Conservation (phyloP, 2,329 filamentous ascomycete species). For the Dactylellina leptospora region DNA sequence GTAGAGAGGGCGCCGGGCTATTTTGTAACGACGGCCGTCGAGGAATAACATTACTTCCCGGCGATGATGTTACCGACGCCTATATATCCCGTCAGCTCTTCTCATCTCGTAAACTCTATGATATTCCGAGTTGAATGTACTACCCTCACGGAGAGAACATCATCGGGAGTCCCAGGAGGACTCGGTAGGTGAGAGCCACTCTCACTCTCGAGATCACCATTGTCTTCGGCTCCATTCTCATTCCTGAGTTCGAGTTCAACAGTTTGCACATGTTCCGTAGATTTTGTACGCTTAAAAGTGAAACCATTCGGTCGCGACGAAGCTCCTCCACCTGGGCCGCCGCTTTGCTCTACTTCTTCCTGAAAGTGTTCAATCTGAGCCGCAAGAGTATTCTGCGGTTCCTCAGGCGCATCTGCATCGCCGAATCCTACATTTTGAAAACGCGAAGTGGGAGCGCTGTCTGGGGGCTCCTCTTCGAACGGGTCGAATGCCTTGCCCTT, state of each 20-base stretch:
- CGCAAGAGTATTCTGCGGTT: conserved; percentile 37
- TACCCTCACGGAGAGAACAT: conserved; percentile 84
- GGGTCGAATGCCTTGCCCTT: conserved; percentile 50
- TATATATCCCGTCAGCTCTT: conserved; percentile 57
- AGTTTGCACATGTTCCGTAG: conserved; percentile 31
- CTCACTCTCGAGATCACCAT: conserved; percentile 50
- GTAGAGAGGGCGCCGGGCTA: conserved; percentile 81
- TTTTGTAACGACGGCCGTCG: conserved; percentile 64
- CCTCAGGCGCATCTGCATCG: conserved; percentile 20
- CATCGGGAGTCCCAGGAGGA: conserved; percentile 66
- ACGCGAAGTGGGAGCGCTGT: conserved; percentile 10
- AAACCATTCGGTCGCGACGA: conserved; percentile 40
- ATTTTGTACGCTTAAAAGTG: conserved; percentile 48
- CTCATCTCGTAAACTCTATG: conserved; percentile 54
- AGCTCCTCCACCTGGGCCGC: neutral
- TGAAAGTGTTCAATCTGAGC: conserved; percentile 33
- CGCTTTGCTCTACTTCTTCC: conserved; percentile 6
- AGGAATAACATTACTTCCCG: conserved; percentile 77
- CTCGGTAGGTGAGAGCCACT: conserved; percentile 53
- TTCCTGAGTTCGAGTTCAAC: conserved; percentile 23
- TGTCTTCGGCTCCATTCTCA: conserved; percentile 44
- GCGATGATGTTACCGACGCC: conserved; percentile 72
- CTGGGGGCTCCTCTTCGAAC: conserved; percentile 42
- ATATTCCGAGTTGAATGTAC: conserved; percentile 37
- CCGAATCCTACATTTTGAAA: conserved; percentile 3